Base-by-base conservation (phyloP, 805 yeast genomes). In the Yamadazyma phyllophila region DNA sequence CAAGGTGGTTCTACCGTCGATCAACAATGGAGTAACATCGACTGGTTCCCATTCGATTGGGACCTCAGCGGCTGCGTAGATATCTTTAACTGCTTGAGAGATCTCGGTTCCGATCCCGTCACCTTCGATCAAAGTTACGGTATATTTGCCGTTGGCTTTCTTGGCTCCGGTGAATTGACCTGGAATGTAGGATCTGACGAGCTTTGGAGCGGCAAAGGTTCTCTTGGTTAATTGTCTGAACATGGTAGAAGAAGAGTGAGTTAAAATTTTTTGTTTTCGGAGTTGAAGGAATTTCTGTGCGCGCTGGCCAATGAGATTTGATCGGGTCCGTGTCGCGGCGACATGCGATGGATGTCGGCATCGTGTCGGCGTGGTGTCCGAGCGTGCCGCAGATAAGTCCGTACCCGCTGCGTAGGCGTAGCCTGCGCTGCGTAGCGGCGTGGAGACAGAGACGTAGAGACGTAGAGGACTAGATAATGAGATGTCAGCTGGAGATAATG, bases 41-140 rank as follows among this genome's bases (percentile, higher is more conserved):
- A 91, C 96, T 39, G 86, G 83, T 72, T 92, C 96, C 97, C 98
- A 94, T 62, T 87, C 92, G 60, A 94, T 84, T 56, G 99, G 99
- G 44, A 91, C 96, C 46, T 87, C 72, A 44, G 98, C 99, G 57
- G 97, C 97, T 42, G 83, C 74, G 74, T 89, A 94, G 62, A 94
- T 92, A 55, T 85, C 81, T 77, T 91, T 88, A 56, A 94, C 97
- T 42, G 98, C 88, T 61, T 87, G 82, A 55, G 98, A 86, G 67
- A 94, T 94, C 72, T 94, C 99, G 43, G 84, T 79, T 60, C 99
- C 99, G 41, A 85, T 79, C 62, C 98, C 98, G 58, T 92, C 90
- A 78, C 99, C 99, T 74, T 91, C 97, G 60, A 94, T 92, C 75
- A 94, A 78, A 37, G 99, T 92, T 53, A 94, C 99, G 45, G 88